Percentiles rank a stretch among this genome's conserved stretches.
Conservation (phyloP, 2,329 filamentous ascomycete species). For the Chaetomium globosum region DNA sequence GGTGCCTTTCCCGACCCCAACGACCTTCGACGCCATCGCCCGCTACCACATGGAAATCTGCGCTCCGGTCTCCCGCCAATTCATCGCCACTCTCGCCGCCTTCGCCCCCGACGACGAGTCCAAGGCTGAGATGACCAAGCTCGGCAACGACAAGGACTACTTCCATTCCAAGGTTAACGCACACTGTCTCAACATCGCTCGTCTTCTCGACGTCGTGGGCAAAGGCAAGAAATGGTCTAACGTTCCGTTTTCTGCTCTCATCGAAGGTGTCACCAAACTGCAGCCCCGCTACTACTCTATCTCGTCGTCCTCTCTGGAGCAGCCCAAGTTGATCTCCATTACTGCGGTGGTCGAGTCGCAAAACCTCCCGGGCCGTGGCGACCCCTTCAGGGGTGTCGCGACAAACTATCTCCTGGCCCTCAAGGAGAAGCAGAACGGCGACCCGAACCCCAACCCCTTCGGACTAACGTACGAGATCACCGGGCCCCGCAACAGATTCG, state of each 20-base stretch:
- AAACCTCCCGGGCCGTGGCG: slow-evolving; percentile 71
- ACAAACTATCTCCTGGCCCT: slow-evolving; percentile 95
- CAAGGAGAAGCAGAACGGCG: slow-evolving; percentile 94
- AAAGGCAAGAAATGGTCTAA: slow-evolving; percentile 76
- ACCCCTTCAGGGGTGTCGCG: slow-evolving; percentile 86
- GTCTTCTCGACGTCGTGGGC: slow-evolving; percentile 73
- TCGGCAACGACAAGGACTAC: slow-evolving; percentile 92
- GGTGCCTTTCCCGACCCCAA: slow-evolving; percentile 95
- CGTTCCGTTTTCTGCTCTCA: slow-evolving; percentile 90
- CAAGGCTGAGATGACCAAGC: slow-evolving; percentile 84
- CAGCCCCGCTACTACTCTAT: slow-evolving; percentile 99
- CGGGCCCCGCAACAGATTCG: slow-evolving; percentile 94
- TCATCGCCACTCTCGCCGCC: slow-evolving; percentile 80
- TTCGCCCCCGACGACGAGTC: slow-evolving; percentile 84
- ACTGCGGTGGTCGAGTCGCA: slow-evolving; percentile 92
- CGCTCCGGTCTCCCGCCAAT: slow-evolving; percentile 93
- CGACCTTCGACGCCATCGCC: slow-evolving; percentile 89
- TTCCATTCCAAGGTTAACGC: slow-evolving; percentile 84
- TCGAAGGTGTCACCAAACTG: slow-evolving; percentile 91
- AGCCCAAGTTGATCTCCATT: slow-evolving; percentile 92
- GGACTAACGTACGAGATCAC: slow-evolving; percentile 83
- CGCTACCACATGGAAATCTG: slow-evolving; percentile 98
- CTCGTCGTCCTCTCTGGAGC: slow-evolving; percentile 91
- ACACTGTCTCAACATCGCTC: slow-evolving; percentile 85
- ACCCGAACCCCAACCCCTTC: slow-evolving; percentile 77